These are phyloP conservation scores for Beverwykella pulmonaria DNA, from an alignment of 495 filamentous ascomycete genomes.

Conservation along the genomic window DNA sequence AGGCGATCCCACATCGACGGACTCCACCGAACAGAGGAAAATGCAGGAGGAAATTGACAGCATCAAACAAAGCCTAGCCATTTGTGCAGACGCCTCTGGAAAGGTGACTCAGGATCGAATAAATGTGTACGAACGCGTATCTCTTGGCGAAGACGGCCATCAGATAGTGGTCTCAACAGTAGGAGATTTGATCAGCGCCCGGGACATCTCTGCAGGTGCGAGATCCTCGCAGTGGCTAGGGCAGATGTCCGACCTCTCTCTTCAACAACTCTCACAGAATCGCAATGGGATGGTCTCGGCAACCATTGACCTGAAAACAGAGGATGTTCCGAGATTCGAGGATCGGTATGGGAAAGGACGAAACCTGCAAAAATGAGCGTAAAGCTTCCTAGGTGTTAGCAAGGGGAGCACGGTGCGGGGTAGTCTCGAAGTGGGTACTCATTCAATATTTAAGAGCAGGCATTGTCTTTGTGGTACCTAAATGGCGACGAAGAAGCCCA, in stretches of 20 bases:
- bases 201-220: slow-evolving; percentile 38
- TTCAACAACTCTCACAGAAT: not conserved
- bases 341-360: no score
- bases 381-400: no score
- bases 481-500: no score
- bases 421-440: no score
- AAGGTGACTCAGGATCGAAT: not conserved
- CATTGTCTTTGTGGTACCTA: no score
- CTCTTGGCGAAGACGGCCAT: slow-evolving; percentile 41
- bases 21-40: not conserved
- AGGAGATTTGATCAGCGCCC: slow-evolving; percentile 46
- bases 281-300: not conserved
- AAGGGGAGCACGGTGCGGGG: no score
- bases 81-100: not conserved
- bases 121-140: slow-evolving; percentile 45
- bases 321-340: no score
- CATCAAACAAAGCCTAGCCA: not conserved
- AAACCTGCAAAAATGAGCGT: no score
- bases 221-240: slow-evolving; percentile 42
- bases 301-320: no score
- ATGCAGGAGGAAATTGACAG: not conserved
- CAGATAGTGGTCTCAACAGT: slow-evolving; percentile 47
- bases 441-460: no score
- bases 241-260: slow-evolving; percentile 34
- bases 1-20: no score